Evolutionary conservation across 2,329 filamentous ascomycete species (phyloP).

Genomic region (Diaporthe longicolla): DNA sequence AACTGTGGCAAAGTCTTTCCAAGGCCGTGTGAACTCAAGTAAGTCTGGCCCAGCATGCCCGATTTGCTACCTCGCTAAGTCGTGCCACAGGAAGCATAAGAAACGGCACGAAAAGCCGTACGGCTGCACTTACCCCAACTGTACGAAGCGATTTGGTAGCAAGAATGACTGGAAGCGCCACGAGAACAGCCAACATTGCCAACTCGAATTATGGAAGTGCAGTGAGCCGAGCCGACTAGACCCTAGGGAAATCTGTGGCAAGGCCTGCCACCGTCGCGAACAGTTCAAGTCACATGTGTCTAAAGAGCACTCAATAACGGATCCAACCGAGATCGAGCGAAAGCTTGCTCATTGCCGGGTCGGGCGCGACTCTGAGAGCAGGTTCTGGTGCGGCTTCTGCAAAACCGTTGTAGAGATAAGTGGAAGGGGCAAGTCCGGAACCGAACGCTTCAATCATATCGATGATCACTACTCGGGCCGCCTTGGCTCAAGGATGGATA

Average conservation of each 20-base stretch:
- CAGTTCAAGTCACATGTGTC: constrained; percentile 74
- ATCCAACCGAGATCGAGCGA: constrained; percentile 53
- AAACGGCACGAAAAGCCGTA: constrained; percentile 88
- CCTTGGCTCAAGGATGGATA: constrained; percentile 56
- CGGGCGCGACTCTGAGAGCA: constrained; percentile 73
- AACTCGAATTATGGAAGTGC: constrained; percentile 81
- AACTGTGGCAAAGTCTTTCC: constrained; percentile 62
- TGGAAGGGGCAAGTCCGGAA: constrained; percentile 64
- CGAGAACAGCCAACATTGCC: constrained; percentile 83
- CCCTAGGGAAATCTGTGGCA: constrained; percentile 63
- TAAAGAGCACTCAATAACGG: constrained; percentile 60
- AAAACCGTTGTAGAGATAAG: constrained; percentile 65
- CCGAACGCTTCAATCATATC: constrained; percentile 77
- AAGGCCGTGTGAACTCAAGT: constrained; percentile 72
- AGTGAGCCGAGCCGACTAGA: constrained; percentile 51
- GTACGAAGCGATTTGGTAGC: constrained; percentile 84
- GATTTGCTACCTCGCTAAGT: constrained; percentile 44
- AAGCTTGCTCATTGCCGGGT: constrained; percentile 70
- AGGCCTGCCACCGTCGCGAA: constrained; percentile 70
- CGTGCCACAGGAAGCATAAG: constrained; percentile 77
- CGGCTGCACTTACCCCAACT: constrained; percentile 80
- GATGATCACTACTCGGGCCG: constrained; percentile 77
- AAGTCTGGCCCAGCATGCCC: constrained; percentile 45
- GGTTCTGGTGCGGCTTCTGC: constrained; percentile 94
- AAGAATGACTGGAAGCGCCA: constrained; percentile 97